Percentiles rank a stretch among this genome's conserved stretches.
Conservation (phyloP, 768 basidiomycete genomes). For the Pisolithus tinctorius region DNA sequence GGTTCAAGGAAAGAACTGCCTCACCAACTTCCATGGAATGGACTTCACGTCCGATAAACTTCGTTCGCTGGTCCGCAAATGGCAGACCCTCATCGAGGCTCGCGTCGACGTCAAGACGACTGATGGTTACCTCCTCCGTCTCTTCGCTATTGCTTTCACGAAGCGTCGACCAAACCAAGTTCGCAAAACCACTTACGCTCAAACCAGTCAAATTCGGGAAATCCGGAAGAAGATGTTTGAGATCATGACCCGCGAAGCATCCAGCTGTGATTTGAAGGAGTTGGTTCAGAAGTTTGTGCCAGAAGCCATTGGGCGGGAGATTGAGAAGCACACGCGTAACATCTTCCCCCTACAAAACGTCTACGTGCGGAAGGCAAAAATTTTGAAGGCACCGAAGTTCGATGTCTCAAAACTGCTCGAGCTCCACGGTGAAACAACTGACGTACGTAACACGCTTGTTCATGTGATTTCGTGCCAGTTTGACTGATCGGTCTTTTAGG, state of each 20-base stretch:
- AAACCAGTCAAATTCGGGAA: conserved; percentile 90
- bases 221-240: conserved; percentile 99
- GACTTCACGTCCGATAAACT: conserved; percentile 99
- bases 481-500: conserved; percentile 38
- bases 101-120: conserved; percentile 99
- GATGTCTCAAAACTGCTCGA: conserved; percentile 94
- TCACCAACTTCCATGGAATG: conserved; percentile 99
- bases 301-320: conserved; percentile 98
- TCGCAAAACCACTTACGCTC: conserved; percentile 98
- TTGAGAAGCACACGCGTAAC: conserved; percentile 93
- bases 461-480: background rate
- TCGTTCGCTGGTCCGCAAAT: conserved; percentile 98
- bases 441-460: conserved; percentile 49
- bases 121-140: conserved; percentile 97
- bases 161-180: conserved; percentile 95
- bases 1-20: conserved; percentile 96
- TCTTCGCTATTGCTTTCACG: conserved; percentile 99
- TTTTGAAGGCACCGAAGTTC: conserved; percentile 96
- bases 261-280: conserved; percentile 96
- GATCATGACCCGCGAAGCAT: conserved; percentile 94
- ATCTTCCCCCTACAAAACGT: conserved; percentile 99
- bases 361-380: conserved; percentile 98
- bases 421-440: conserved; percentile 91
- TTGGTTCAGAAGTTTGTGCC: conserved; percentile 98
- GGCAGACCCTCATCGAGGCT: conserved; percentile 99